These are phyloP conservation scores for Chlamydomonas eustigma DNA, from an alignment of 139 green algal genomes.

Conservation along the genomic window DNA sequence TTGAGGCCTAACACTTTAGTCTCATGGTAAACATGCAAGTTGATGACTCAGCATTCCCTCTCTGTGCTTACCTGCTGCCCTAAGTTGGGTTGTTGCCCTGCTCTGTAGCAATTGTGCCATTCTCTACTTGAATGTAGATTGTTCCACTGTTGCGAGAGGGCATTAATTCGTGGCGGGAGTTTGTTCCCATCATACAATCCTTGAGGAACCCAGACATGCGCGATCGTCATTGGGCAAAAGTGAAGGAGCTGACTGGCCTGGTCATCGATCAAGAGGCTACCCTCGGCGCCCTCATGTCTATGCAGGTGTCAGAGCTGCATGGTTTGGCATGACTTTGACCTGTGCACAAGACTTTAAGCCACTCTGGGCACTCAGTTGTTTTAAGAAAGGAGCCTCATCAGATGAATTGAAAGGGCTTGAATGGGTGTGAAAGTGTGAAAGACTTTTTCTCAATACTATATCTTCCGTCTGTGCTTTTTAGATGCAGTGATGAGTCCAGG, in stretches of 20 bases:
- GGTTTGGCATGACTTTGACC: too few species aligned
- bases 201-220: constrained; percentile 64
- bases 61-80: too few species aligned
- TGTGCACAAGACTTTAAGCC: too few species aligned
- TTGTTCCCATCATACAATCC: constrained; percentile 50
- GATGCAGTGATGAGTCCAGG: too few species aligned
- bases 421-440: too few species aligned
- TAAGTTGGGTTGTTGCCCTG: neutral
- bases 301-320: constrained; percentile 36
- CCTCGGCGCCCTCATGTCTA: constrained; percentile 41
- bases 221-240: constrained; percentile 71
- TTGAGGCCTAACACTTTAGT: too few species aligned
- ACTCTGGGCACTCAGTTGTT: too few species aligned
- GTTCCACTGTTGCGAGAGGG: constrained; percentile 32
- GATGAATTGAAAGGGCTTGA: too few species aligned
- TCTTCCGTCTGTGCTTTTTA: too few species aligned
- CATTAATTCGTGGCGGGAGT: constrained; percentile 35
- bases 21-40: neutral
- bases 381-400: too few species aligned
- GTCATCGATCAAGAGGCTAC: constrained; percentile 37
- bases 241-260: constrained; percentile 10
- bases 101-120: neutral
- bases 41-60: too few species aligned
- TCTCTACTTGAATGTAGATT: constrained; percentile 19
- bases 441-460: too few species aligned